A percentile compares a stretch with the other conserved stretches of the same genome.
phyloP scores from a whole-genome alignment of 495 filamentous ascomycete species.

The Aspergillus homomorphus region DNA sequence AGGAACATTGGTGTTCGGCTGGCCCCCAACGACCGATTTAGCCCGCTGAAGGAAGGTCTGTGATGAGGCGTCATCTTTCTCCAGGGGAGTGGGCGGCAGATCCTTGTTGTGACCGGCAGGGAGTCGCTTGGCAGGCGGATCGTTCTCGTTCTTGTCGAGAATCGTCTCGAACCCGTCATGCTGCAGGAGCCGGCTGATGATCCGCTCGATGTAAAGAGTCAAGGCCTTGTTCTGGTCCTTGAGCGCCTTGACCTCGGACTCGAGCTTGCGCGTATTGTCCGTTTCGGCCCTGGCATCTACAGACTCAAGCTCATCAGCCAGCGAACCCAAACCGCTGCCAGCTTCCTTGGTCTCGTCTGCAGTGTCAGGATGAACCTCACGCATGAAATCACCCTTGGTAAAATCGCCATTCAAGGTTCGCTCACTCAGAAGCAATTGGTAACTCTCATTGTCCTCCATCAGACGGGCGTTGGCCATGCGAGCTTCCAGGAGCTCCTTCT shows the following conservation, averaged over 20 bases:
- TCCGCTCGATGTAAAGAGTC: constrained; percentile 96
- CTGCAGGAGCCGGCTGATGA: constrained; percentile 89
- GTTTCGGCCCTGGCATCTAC: constrained; percentile 54
- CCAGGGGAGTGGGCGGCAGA: constrained; percentile 72
- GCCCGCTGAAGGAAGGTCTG: constrained; percentile 73
- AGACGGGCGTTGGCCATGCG: constrained; percentile 91
- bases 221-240: constrained; percentile 96
- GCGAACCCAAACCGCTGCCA: constrained; percentile 50
- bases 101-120: constrained; percentile 64
- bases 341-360: constrained; percentile 30
- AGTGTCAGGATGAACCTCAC: constrained; percentile 38
- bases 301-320: constrained; percentile 85
- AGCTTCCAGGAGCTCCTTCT: constrained; percentile 81
- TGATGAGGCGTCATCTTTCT: constrained; percentile 50
- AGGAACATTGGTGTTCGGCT: constrained; percentile 34
- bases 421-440: constrained; percentile 88
- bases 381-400: constrained; percentile 78
- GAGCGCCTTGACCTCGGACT: constrained; percentile 72
- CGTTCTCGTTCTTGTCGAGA: constrained; percentile 65
- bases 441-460: constrained; percentile 98
- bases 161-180: constrained; percentile 94
- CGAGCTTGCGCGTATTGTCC: constrained; percentile 64
- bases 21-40: constrained; percentile 58
- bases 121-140: constrained; percentile 22
- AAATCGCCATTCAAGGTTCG: constrained; percentile 95